Conservation (phyloP, 2,329 filamentous ascomycete genomes). For the Arthrinium phaeospermum region DNA sequence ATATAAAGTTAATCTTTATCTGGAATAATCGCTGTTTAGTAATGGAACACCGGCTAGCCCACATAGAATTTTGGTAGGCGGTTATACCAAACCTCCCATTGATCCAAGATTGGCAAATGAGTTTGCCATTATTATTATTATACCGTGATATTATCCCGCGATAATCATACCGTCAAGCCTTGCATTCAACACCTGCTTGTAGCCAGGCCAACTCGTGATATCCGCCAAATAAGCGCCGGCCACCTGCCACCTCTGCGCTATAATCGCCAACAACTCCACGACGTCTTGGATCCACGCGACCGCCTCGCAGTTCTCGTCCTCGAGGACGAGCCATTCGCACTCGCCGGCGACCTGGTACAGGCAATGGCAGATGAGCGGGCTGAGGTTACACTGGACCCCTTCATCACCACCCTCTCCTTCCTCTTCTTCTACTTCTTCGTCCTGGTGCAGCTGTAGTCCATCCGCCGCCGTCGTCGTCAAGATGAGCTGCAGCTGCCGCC, state of each 20-base stretch:
- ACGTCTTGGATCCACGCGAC: conserved; percentile 26
- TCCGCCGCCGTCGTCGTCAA: neutral
- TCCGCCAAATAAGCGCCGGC: conserved; percentile 23
- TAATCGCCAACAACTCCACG: conserved; percentile 23
- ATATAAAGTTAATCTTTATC: neutral
- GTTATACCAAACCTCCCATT: neutral
- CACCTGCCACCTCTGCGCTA: conserved; percentile 27
- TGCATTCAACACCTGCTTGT: too few relatives aligned
- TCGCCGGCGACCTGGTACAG: conserved; percentile 26
- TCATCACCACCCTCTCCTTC: neutral
- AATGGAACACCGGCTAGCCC: neutral
- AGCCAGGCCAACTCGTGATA: neutral
- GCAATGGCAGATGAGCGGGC: conserved; percentile 28
- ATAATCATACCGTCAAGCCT: neutral
- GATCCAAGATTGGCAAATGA: neutral
- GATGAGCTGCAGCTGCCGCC: conserved; percentile 24
- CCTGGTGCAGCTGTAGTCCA: neutral
- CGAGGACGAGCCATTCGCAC: conserved; percentile 28
- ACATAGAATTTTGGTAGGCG: neutral
- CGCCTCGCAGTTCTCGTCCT: conserved; percentile 25
- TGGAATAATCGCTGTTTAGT: neutral
- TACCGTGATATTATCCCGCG: neutral
- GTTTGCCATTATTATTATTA: neutral
- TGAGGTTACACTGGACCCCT: conserved; percentile 13
- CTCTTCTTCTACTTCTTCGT: neutral